A percentile compares a stretch with the other conserved stretches of the same genome.
Conservation (phyloP, 371 early-diverging fungal genomes). For the Sporodiniella umbellata region DNA sequence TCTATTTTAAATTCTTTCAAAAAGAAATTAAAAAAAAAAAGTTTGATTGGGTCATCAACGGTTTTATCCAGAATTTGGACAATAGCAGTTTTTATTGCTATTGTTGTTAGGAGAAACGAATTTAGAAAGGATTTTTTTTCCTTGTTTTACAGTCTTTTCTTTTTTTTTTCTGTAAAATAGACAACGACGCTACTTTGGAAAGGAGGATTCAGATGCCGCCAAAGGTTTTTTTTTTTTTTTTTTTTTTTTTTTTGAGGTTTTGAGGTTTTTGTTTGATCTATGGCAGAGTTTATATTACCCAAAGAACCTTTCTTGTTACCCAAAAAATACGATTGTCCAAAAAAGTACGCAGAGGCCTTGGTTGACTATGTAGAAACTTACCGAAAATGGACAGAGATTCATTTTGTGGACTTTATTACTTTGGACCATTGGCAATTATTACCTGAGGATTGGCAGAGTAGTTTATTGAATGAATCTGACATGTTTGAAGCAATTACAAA, state of each 20-base stretch:
- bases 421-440: constrained; percentile 31
- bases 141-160: neutral
- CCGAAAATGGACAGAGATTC: constrained; percentile 28
- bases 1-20: too few species aligned
- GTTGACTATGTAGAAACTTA: constrained; percentile 20
- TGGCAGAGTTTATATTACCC: neutral
- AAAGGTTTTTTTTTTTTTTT: neutral
- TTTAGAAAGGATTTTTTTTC: too few species aligned
- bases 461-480: constrained; percentile 9
- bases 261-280: too few species aligned
- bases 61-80: too few species aligned
- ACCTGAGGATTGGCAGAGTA: constrained; percentile 37
- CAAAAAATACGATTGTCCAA: neutral
- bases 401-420: constrained; percentile 50
- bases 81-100: too few species aligned
- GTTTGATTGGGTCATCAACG: too few species aligned
- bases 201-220: too few species aligned
- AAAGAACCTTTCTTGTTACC: neutral
- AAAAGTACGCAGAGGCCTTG: constrained; percentile 28
- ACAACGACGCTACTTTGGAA: neutral
- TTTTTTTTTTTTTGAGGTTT: neutral
- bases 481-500: constrained; percentile 18
- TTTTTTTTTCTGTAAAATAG: too few species aligned
- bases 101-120: too few species aligned
- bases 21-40: too few species aligned